Evolutionary conservation across 2,329 filamentous ascomycete genomes (phyloP), one percentile per base, ranked within the genome.

Genomic region (Colletotrichum sp.): DNA sequence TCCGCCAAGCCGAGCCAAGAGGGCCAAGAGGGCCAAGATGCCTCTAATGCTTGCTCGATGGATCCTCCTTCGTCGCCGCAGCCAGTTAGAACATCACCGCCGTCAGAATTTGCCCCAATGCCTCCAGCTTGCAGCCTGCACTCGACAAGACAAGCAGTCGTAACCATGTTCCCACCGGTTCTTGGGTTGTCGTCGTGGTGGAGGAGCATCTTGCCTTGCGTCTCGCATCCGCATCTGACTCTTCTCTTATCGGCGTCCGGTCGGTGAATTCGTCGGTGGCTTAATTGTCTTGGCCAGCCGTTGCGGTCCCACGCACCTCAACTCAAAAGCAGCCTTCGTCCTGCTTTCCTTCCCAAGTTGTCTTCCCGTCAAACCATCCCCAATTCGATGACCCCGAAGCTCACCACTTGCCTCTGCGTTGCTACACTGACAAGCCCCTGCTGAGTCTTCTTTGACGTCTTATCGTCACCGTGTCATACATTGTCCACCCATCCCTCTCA

Each of bases 1-100:
- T 62, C 32, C 60, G 60, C 60, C 60, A 39, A 64, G 60, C 15
- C n/a, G n/a, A 9, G 68, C 72, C 72, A 75, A 71, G 72, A 36
- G 10, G 49, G 67, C 72, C 67, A 66, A 75, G 72, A 34, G 4
- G 52, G 68, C 72, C 68, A 75, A 75, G 72, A 66, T 16, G 60
- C 18, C 10, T 2, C 60, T 71, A 75, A 66, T 26, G 68, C 72
- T 71, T 71, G 62, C 28, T 28, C 21, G 6, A 65, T 71, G 72
- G 67, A 28, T 65, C 24, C 67, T 15, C 36, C 2, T 28, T 13
- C 13, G 0, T 18, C 10, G 44, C 15, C 16, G n/a, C 52, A 39
- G 15, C 66, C 66, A 69, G 66, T 69, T 18, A 62, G 15, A 32
- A 60, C n/a, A n/a, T 66, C 28, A n/a, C 9, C 18, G 12, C 28